Evolutionary conservation across 164 flowering plant species (phyloP).

Genomic region (Magnolia changhungtana): DNA sequence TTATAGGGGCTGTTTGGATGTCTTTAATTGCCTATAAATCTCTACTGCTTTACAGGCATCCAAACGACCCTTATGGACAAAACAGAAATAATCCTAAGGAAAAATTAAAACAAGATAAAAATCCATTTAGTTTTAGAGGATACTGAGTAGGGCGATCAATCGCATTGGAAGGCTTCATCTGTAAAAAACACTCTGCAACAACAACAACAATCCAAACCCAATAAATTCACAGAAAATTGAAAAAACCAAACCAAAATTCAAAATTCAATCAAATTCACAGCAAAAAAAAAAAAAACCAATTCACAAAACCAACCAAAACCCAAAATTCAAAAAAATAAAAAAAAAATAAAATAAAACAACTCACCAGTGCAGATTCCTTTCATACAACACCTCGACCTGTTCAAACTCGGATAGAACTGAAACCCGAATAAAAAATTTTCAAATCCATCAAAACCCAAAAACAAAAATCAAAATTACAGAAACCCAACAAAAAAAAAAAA

Average conservation of each 20-base stretch:
- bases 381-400: slow-evolving; percentile 34
- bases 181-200: slow-evolving; percentile 36
- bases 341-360: not conserved
- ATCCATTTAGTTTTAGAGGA: slow-evolving; percentile 17
- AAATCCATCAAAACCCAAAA: not conserved
- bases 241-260: not conserved
- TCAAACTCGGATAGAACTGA: slow-evolving; percentile 35
- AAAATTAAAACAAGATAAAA: not conserved
- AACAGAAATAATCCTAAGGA: not conserved
- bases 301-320: not conserved
- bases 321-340: not conserved
- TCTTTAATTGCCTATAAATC: no score
- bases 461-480: not conserved
- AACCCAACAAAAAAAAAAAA: not conserved
- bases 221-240: not conserved
- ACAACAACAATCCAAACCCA: not conserved
- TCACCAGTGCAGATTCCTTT: slow-evolving; percentile 37
- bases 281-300: not conserved
- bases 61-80: no score
- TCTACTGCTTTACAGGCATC: no score
- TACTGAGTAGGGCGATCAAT: slow-evolving; percentile 25
- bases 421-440: slow-evolving; percentile 1
- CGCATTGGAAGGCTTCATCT: slow-evolving; percentile 32
- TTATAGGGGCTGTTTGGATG: no score
- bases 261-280: not conserved